Evolutionary conservation across 345 rosid genomes (phyloP).

Genomic region (Lepidium sativum): DNA sequence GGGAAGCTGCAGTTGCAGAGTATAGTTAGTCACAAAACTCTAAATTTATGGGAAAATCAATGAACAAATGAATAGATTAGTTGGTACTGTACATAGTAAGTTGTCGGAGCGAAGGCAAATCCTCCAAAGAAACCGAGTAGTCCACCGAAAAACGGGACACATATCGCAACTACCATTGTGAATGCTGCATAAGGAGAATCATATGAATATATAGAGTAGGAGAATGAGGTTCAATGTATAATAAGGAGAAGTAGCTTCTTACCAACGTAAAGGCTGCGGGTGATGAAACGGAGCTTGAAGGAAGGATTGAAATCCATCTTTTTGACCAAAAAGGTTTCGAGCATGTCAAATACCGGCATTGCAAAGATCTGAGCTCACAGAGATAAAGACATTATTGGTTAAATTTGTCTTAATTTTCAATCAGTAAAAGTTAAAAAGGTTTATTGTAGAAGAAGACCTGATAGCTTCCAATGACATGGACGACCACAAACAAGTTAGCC

Average conservation of each 20-base stretch:
- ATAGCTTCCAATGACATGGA: constrained; percentile 89
- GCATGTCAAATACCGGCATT: constrained; percentile 87
- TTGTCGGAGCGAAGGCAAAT: constrained; percentile 71
- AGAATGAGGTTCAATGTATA: not conserved
- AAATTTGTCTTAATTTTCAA: not conserved
- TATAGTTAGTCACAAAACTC: not conserved
- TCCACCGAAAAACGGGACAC: constrained; percentile 71
- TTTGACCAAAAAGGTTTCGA: constrained; percentile 60
- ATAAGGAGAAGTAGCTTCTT: constrained; percentile 21
- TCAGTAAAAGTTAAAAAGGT: not conserved
- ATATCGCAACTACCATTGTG: constrained; percentile 45
- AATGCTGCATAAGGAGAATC: constrained; percentile 29
- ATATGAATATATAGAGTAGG: not conserved
- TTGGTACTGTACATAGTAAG: constrained; percentile 41
- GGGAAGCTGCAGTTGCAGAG: constrained; percentile 48
- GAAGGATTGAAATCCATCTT: constrained; percentile 39
- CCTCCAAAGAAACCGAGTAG: constrained; percentile 75
- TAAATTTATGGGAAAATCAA: not conserved
- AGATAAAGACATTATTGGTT: not conserved
- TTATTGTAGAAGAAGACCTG: constrained; percentile 37
- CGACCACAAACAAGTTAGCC: constrained; percentile 70
- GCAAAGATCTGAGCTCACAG: constrained; percentile 43
- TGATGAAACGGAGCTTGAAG: constrained; percentile 48
- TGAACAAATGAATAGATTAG: not conserved
- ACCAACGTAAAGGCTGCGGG: constrained; percentile 68